Evolutionary conservation across 768 basidiomycete species (phyloP).

Genomic region (Cubamyces lactineus): DNA sequence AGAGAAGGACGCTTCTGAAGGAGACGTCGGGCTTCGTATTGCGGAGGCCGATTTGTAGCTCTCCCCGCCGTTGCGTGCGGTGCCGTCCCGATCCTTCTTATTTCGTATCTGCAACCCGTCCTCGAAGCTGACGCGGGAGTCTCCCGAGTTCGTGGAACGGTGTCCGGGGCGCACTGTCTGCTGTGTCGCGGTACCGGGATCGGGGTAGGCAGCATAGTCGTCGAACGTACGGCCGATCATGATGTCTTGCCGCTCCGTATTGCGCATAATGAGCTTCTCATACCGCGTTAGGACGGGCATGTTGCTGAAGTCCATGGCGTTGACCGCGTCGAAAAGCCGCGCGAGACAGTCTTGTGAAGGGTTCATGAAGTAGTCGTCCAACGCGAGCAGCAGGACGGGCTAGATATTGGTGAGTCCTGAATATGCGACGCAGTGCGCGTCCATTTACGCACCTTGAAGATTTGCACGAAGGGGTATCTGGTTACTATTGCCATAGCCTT

Average conservation of each 20-base stretch:
- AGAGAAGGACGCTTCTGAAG: constrained; percentile 75
- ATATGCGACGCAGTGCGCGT: not conserved
- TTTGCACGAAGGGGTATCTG: constrained; percentile 91
- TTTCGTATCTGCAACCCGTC: constrained; percentile 59
- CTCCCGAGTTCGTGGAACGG: constrained; percentile 35
- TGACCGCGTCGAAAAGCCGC: constrained; percentile 90
- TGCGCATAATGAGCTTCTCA: constrained; percentile 89
- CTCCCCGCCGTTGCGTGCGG: constrained; percentile 33
- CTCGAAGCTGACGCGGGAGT: constrained; percentile 72
- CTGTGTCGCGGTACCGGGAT: constrained; percentile 25
- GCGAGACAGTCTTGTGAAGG: constrained; percentile 91
- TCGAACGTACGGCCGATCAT: constrained; percentile 80
- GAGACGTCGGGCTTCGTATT: constrained; percentile 49
- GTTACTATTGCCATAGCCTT: constrained; percentile 96
- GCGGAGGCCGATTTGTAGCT: constrained; percentile 40
- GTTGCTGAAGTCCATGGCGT: constrained; percentile 83
- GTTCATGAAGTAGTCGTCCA: constrained; percentile 91
- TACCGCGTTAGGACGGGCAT: constrained; percentile 77
- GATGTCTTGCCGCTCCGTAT: constrained; percentile 89
- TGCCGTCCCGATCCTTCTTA: constrained; percentile 11
- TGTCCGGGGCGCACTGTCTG: constrained; percentile 15
- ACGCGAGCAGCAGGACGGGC: constrained; percentile 91
- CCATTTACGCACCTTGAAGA: constrained; percentile 74
- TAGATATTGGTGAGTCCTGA: constrained; percentile 35
- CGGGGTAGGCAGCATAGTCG: constrained; percentile 31